Base-by-base conservation (phyloP, 768 basidiomycete species). In the Rhodotorula kratochvilovae region DNA sequence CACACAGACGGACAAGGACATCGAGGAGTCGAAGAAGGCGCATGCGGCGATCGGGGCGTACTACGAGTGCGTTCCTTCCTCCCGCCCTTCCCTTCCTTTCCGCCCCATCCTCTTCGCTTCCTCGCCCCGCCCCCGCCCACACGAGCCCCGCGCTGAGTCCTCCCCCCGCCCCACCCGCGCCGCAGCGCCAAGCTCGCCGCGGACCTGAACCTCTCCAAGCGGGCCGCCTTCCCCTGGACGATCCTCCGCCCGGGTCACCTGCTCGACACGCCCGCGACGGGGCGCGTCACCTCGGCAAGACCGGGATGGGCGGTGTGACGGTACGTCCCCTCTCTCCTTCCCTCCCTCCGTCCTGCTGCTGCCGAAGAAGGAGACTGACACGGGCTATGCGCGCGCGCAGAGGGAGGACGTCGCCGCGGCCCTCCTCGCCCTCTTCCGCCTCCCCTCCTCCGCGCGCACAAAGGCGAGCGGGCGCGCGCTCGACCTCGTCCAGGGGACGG, bases 191-290 rank as follows among this genome's bases (percentile, higher is more conserved):
- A 85, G 71, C 81, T 82, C 66, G 79, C 81, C 42, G 84, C 84
- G 5, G 83, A 84, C 77, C 78, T 81, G 59, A 78, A 83, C 72
- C 79, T 85, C 46, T 79, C 78, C 57, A 66, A 81, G 65, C 85
- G 88, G 33, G 83, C 83, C 29, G 79, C 83, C 1, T 87, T 89
- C 81, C 83, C 85, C 63, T 89, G 85, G 86, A 86, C 86, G 5
- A 87, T 89, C 48, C 79, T 89, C 43, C 85, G 88, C 16, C 88
- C 88, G n/a, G 86, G 86, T n/a, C 75, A 74, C 5, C 78, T 89
- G n/a, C 82, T 79, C 0, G 82, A 87, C 61, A 81, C 82, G 4
- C 81, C 84, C 0, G 85, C 86, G 0, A 83, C 82, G 5, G 86
- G 86, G 1, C 85, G 81, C 45, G 85, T 83, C 0, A 76, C 80